Conservation (phyloP, 129 eudicot genomes). For the Solidago caesia region DNA sequence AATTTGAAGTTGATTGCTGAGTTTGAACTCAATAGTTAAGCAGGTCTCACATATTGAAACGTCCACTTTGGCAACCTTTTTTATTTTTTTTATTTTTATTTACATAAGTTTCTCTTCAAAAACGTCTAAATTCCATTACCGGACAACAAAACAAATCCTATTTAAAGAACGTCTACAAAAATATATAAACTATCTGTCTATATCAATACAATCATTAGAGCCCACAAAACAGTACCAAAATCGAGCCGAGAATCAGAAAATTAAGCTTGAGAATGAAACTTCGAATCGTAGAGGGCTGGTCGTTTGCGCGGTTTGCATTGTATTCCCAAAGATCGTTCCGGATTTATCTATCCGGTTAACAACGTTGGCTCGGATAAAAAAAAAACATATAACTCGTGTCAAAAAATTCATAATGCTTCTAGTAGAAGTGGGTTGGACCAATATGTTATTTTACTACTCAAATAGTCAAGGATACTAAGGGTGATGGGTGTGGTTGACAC, state of each 20-base stretch:
- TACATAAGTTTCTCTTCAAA: neutral
- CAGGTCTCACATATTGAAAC: neutral
- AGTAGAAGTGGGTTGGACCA: neutral
- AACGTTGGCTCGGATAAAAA: no score
- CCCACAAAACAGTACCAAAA: no score
- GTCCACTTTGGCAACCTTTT: neutral
- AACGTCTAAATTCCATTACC: neutral
- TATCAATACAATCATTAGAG: no score
- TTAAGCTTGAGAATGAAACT: no score
- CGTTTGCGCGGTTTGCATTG: no score
- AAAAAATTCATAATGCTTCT: neutral
- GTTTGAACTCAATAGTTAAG: neutral
- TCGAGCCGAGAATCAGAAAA: no score
- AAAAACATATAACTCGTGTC: neutral
- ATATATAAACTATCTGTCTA: no score
- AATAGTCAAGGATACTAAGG: neutral
- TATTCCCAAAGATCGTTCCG: no score
- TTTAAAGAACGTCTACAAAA: no score
- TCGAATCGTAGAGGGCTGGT: no score
- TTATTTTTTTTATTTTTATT: neutral
- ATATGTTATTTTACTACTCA: neutral
- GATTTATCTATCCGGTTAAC: no score
- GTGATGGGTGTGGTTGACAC: no score
- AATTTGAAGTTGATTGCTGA: constrained; percentile 5
- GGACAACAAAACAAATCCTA: neutral